Percentiles rank a stretch among this genome's conserved stretches.
These are phyloP conservation scores for Fragaria nilgerrensis DNA, from an alignment of 306 rosid species.

Conservation along the genomic window DNA sequence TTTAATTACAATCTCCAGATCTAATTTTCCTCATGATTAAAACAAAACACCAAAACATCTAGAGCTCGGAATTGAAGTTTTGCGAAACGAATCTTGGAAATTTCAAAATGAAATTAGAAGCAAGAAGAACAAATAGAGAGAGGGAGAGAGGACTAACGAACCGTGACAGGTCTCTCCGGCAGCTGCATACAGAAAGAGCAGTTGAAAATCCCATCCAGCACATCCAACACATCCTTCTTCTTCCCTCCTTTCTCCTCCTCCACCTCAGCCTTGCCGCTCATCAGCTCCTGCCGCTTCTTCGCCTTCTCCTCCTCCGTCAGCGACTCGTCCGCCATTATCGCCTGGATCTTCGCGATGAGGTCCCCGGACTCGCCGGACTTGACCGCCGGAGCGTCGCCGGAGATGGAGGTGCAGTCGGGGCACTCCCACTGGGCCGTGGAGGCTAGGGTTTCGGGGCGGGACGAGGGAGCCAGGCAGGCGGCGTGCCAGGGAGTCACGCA, in stretches of 20 bases:
- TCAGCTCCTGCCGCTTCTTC: slow-evolving; percentile 44
- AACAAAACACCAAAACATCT: not conserved
- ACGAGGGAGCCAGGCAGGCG: slow-evolving; percentile 27
- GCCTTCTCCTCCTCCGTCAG: slow-evolving; percentile 60
- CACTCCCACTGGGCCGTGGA: slow-evolving; percentile 50
- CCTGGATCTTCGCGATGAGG: slow-evolving; percentile 41
- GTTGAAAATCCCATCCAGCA: slow-evolving; percentile 40
- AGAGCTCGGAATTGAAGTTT: not conserved
- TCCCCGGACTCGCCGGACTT: slow-evolving; percentile 19
- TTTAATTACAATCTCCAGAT: not conserved
- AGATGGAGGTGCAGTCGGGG: slow-evolving; percentile 46
- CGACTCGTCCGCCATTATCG: slow-evolving; percentile 47
- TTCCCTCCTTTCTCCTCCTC: slow-evolving; percentile 1
- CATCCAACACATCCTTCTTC: slow-evolving; percentile 32
- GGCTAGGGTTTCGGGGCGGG: slow-evolving; percentile 32
- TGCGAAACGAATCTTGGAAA: not conserved
- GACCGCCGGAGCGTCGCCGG: not conserved
- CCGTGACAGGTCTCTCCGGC: slow-evolving; percentile 85
- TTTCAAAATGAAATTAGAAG: not conserved
- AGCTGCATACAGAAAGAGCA: slow-evolving; percentile 65
- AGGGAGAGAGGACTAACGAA: slow-evolving; percentile 19
- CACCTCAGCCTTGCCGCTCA: slow-evolving; percentile 41
- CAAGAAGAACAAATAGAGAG: not conserved
- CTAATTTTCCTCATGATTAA: not conserved
- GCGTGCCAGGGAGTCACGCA: slow-evolving; percentile 59